Conservation (phyloP, 2,329 filamentous ascomycete species). For the Colletotrichum truncatum region DNA sequence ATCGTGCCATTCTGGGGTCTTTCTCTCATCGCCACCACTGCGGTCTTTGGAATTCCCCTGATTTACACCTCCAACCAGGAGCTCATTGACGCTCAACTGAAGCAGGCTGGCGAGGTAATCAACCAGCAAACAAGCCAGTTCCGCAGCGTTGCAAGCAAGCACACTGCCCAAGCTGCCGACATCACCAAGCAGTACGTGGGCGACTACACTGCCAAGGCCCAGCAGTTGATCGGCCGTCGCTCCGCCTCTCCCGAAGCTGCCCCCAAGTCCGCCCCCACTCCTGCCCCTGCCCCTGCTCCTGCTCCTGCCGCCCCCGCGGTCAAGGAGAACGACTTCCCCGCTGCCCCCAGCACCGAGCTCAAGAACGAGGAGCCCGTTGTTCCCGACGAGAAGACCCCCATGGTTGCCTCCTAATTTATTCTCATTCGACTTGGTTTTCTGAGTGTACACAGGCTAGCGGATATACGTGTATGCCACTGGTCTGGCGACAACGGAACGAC, state of each 20-base stretch:
- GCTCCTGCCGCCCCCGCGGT: slow-evolving; percentile 30
- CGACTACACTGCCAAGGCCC: slow-evolving; percentile 74
- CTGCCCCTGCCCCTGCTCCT: slow-evolving; percentile 31
- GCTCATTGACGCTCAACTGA: slow-evolving; percentile 71
- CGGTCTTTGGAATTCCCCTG: slow-evolving; percentile 70
- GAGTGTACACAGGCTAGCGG: slow-evolving; percentile 17
- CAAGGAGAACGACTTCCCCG: slow-evolving; percentile 35
- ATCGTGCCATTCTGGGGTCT: slow-evolving; percentile 77
- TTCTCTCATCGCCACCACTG: slow-evolving; percentile 65
- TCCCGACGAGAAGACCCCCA: slow-evolving; percentile 37
- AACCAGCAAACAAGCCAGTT: slow-evolving; percentile 72
- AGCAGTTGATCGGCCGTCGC: slow-evolving; percentile 66
- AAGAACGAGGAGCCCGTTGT: slow-evolving; percentile 33
- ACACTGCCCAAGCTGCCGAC: slow-evolving; percentile 69
- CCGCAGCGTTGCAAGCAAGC: slow-evolving; percentile 68
- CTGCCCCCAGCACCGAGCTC: slow-evolving; percentile 30
- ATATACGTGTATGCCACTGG: slow-evolving; percentile 22
- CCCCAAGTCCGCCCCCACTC: slow-evolving; percentile 44
- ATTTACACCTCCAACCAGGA: slow-evolving; percentile 75
- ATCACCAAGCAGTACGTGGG: slow-evolving; percentile 74
- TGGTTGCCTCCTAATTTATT: slow-evolving; percentile 32
- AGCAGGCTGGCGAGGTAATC: slow-evolving; percentile 65
- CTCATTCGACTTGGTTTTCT: slow-evolving; percentile 26
- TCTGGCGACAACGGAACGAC: slow-evolving; percentile 31
- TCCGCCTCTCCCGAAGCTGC: slow-evolving; percentile 52